Evolutionary conservation across 139 green algal species (phyloP).

Genomic region (Chlorella sp.): DNA sequence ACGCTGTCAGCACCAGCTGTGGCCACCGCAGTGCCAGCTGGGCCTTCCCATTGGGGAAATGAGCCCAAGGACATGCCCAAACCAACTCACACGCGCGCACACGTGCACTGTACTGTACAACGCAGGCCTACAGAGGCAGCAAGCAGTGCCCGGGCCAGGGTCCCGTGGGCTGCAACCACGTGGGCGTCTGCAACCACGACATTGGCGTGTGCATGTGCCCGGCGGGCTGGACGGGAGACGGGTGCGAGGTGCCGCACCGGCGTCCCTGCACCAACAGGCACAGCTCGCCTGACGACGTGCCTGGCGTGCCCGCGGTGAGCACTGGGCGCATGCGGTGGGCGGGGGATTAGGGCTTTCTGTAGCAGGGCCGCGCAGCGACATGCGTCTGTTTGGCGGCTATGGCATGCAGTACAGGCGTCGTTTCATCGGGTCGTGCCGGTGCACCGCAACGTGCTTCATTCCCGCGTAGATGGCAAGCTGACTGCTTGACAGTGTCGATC

Average conservation of each 20-base stretch:
- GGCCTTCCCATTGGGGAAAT: too few relatives aligned
- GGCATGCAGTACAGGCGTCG: neutral
- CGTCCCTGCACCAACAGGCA: constrained; percentile 8
- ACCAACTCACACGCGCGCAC: too few relatives aligned
- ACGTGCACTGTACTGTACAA: too few relatives aligned
- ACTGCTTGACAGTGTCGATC: neutral
- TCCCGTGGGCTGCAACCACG: constrained; percentile 11
- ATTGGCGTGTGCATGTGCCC: neutral
- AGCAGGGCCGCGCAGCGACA: too few relatives aligned
- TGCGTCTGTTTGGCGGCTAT: too few relatives aligned
- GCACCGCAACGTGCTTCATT: neutral
- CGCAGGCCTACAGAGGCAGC: too few relatives aligned
- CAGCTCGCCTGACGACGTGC: neutral
- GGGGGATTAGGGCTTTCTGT: too few relatives aligned
- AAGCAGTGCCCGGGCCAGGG: constrained; percentile 1
- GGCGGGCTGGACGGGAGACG: neutral
- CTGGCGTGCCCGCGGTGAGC: neutral
- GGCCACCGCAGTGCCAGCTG: too few relatives aligned
- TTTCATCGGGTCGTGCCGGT: too few relatives aligned
- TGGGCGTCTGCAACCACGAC: constrained; percentile 23
- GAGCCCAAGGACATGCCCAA: too few relatives aligned
- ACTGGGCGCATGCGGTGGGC: too few relatives aligned
- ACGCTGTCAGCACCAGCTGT: too few relatives aligned
- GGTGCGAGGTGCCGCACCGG: neutral
- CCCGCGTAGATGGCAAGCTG: neutral